phyloP scores from a whole-genome alignment of 805 yeast species.

The Wickerhamiella hasegawae region DNA sequence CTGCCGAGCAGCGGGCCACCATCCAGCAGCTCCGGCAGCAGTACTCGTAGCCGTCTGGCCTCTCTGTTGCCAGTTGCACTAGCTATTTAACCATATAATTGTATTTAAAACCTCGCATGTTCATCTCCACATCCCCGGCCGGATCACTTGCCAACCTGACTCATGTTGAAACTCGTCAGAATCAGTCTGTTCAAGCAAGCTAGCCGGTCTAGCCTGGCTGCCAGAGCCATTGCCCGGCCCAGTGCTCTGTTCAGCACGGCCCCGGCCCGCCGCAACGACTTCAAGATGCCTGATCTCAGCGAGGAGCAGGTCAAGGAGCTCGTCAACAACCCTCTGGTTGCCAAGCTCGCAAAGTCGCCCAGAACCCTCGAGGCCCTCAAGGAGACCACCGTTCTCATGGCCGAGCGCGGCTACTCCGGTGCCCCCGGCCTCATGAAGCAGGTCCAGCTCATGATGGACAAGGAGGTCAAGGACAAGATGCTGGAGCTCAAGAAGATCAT shows the following conservation, averaged over 20 bases:
- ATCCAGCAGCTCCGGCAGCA: constrained; percentile 10
- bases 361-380: constrained; percentile 12
- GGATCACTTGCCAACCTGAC: too few species aligned
- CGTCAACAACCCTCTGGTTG: constrained; percentile 8
- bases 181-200: background rate
- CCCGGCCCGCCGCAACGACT: background rate
- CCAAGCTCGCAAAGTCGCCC: constrained; percentile 13
- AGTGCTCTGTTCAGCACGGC: background rate
- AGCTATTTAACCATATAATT: background rate
- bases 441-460: constrained; percentile 17
- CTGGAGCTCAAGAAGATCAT: constrained; percentile 11
- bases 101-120: background rate
- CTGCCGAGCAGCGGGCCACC: constrained; percentile 29
- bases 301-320: constrained; percentile 8
- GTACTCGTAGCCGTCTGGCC: constrained; percentile 4
- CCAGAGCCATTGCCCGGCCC: too few species aligned
- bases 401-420: constrained; percentile 15
- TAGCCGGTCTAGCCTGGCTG: too few species aligned
- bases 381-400: constrained; percentile 9
- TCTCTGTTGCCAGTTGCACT: background rate
- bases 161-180: background rate
- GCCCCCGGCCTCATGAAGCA: constrained; percentile 12
- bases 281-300: constrained; percentile 7
- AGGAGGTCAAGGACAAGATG: constrained; percentile 15
- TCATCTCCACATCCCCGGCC: too few species aligned